Base-by-base conservation (phyloP, 495 filamentous ascomycete species). In the Xylaria cubensis region DNA sequence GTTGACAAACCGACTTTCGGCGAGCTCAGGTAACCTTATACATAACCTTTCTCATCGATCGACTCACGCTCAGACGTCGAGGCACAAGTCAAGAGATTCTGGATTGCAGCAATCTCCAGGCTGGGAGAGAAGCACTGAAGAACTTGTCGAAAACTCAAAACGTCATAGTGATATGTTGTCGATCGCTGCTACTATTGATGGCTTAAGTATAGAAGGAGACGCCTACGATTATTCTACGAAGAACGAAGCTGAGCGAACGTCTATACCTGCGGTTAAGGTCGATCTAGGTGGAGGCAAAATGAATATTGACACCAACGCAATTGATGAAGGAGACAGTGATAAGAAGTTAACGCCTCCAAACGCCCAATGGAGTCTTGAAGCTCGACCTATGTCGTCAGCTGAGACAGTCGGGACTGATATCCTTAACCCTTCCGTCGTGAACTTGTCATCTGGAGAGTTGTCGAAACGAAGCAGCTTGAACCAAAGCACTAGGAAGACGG, bases 141-240 rank as follows among this genome's bases (percentile, higher is more conserved):
- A 83, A 29, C 74, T 89, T 32, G 78, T 88, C 36, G 51, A 67
- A 61, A 59, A 64, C 21, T 9, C 41, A 17, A 59, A 46, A 41
- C 44, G 39, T 32, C 51, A 36, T 42, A 67, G 61, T 48, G 83
- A 86, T 59, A 74, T 65, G 39, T 84, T 84, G 29, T 90, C 88
- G 24, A 65, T 89, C 39, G 84, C 79, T 53, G 89, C 87, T 15
- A 88, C 85, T 21, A 72, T 89, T 72, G 88, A 90, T 64, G 86
- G 82, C 7, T 70, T 85, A 71, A 87, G 84, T 64, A 76, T 79
- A 12, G 77, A 81, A 59, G 80, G 74, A 1, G 82, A 84, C 46
- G 75, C 64, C 9, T 71, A 72, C 1, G 74, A 75, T 3, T 67
- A 48, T 21, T 9, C 72, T 0, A 24, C 50, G 19, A 29, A 64